Base-by-base conservation (phyloP, 331 rosid genomes). In the Pyracantha coccinea region DNA sequence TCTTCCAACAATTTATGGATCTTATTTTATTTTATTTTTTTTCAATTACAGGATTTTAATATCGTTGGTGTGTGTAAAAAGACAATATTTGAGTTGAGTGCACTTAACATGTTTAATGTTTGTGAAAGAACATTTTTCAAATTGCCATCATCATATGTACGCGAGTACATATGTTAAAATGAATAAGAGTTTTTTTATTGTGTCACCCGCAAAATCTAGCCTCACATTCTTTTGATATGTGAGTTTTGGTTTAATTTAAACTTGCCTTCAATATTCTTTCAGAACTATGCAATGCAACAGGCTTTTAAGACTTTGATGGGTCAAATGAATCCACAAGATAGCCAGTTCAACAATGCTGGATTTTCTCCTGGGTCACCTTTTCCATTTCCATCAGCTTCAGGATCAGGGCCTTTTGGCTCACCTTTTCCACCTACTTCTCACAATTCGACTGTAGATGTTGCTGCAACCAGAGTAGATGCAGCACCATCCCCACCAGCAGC, bases 261-360 rank as follows among this genome's bases (percentile, higher is more conserved):
- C 75, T 79, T 69, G 25, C 17, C 4, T 29, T 47, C 12, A n/a
- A 35, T 81, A 54, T 19, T 54, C 25, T 82, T 71, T 80, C 90
- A 95, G 99, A 90, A 88, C 57, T 95, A 90, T 95, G 98, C 97
- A 52, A 92, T 95, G 97, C 97, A 92, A 90, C 99, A 92, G 90
- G 98, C 99, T 86, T 86, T 92, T 81, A 90, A 95, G 89, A 90
- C 91, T 63, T 27, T 95, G 89, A 90, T 92, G 99, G 88, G 97
- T 73, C 98, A 92, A 82, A 85, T 88, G 96, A 86, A 86, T 88
- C 8, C 98, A 71, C 99, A 88, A 83, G 86, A 81, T 67, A 85
- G 77, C 73, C 93, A 66, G 69, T 84, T 86, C 78, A 80, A 73
- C 64, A 89, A 78, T 78, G 72, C 92, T 81, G 76, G 89, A 29